Evolutionary conservation across 2,329 filamentous ascomycete genomes (phyloP).

Genomic region (Ceratocystis harringtonii): DNA sequence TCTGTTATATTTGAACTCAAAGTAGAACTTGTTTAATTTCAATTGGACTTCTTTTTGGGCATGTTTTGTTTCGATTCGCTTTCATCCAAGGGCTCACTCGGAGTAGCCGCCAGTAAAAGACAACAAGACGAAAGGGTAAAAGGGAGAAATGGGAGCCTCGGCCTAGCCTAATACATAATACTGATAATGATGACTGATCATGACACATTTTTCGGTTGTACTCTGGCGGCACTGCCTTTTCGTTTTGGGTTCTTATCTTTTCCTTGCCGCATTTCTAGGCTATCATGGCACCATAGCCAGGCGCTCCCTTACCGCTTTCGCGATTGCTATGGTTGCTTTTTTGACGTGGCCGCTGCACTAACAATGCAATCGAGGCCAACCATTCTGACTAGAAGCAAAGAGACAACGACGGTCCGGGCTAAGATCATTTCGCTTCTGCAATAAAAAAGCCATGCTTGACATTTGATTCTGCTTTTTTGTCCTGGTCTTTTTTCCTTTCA

Average conservation of each 20-base stretch:
- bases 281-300: background rate
- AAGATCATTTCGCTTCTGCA: too few species aligned
- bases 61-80: background rate
- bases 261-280: background rate
- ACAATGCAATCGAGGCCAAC: background rate
- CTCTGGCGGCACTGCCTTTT: background rate
- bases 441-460: too few species aligned
- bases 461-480: background rate
- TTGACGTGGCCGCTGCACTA: background rate
- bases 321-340: background rate
- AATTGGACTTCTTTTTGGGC: background rate
- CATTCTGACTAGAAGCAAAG: too few species aligned
- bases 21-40: background rate
- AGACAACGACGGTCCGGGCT: too few species aligned
- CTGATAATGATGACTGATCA: background rate
- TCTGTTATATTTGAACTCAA: background rate
- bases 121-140: background rate
- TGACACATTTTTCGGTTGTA: background rate
- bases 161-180: background rate
- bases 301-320: background rate
- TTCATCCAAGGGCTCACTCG: background rate
- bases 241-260: background rate
- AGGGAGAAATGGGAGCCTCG: background rate
- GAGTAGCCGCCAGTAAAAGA: background rate
- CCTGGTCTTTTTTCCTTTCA: background rate